Percentiles rank a stretch among this genome's conserved stretches.
phyloP scores from a whole-genome alignment of 1,284 basidiomycete genomes.

The Thelephora terrestris region DNA sequence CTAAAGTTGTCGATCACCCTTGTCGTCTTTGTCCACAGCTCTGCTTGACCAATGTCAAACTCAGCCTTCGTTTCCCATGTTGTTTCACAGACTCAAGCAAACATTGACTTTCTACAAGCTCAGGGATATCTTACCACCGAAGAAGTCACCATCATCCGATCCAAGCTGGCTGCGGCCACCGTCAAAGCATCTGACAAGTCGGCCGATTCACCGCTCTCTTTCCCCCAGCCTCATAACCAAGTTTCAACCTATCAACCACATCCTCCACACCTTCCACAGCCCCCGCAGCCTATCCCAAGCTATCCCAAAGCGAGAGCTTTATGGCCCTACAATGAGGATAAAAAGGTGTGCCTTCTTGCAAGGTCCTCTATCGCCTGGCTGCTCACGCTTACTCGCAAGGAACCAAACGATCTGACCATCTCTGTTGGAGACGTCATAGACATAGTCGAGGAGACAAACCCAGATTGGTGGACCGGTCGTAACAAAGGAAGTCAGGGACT shows the following conservation, averaged over 20 bases:
- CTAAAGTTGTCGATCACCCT: neutral
- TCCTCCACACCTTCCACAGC: conserved; percentile 6
- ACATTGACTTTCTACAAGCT: conserved; percentile 50
- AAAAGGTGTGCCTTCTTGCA: conserved; percentile 26
- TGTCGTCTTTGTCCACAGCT: neutral
- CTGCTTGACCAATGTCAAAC: neutral
- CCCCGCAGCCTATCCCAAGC: conserved; percentile 1
- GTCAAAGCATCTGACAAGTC: no score
- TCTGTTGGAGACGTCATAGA: conserved; percentile 47
- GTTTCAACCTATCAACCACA: neutral
- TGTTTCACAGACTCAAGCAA: conserved; percentile 49
- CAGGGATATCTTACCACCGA: conserved; percentile 44
- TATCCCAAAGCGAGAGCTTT: conserved; percentile 36
- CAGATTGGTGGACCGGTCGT: conserved; percentile 58
- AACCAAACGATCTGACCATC: conserved; percentile 52
- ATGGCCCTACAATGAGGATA: conserved; percentile 59
- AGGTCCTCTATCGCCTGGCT: conserved; percentile 2
- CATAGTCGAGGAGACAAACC: conserved; percentile 47
- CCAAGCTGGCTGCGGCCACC: conserved; percentile 27
- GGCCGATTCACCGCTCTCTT: neutral
- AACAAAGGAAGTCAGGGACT: conserved; percentile 47
- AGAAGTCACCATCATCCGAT: conserved; percentile 42
- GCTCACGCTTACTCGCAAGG: conserved; percentile 24
- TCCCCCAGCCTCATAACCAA: neutral
- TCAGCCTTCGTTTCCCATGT: conserved; percentile 42